Evolutionary conservation across 225 moss, liverwort and hornwort genomes (phyloP), one percentile per base, ranked within the genome.

Genomic region (Sphagnum tenellum): DNA sequence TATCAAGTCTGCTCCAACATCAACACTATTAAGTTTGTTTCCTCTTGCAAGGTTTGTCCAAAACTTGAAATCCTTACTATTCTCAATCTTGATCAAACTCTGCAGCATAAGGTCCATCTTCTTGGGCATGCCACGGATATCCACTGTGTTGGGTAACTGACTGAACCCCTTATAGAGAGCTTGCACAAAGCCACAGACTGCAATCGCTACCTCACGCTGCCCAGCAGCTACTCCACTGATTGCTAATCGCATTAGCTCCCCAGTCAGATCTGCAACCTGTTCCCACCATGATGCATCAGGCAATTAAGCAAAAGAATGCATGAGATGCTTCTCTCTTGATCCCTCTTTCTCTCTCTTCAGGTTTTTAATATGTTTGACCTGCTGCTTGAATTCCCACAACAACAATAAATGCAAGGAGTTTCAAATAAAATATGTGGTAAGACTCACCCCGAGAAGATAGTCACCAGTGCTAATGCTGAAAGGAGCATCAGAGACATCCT

Each of bases 241-340:
- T 12, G 79, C 83, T 3, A 83, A 74, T 49, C 83, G 74, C 83
- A 83, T 83, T 12, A 83, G 69, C 63, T 83, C 83, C 50, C 83
- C 83, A 12, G 83, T 79, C 74, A 83, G 72, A 65, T 83, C 83
- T 64, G 69, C 83, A 45, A 83, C 71, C 82, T 83, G 61, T 44
- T 49, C 47, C 7, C 56, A 66, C 45, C 9, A 48, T n/a, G 44
- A 8, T 29, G 29, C 29, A 29, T 29, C 29, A 29, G 29, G 29
- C 29, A 29, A 29, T 29, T 29, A 29, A 29, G 29, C 29, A 29
- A 29, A 29, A 29, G 29, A 29, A 29, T 29, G 29, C 29, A 29
- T 29, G 29, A 29, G 29, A 29, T 29, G 29, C 29, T 29, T 29
- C 29, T 29, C 29, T 29, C 29, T 0, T 29, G 29, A 29, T 29